Evolutionary conservation across 148 eudicot genomes (phyloP), one percentile per base, ranked within the genome.

Genomic region (Rhododendron ferrugineum): DNA sequence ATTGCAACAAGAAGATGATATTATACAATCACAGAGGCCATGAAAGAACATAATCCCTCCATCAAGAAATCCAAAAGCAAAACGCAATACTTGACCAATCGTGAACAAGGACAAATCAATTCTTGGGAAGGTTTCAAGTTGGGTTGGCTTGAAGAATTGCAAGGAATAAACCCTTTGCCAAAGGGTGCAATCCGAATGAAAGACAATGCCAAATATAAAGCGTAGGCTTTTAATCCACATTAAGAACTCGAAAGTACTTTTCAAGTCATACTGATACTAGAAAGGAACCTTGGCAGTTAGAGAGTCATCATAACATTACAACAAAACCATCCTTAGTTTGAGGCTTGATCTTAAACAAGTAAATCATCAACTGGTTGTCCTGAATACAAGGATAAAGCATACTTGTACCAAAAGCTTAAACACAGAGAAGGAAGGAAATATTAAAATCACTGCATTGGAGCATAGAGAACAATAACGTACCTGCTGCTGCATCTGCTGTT

Each of bases 401-500:
- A 13, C 18, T 11, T 78, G 32, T 28, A 47, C 36, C 1, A 13
- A 44, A 49, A 28, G 62, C 83, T 80, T 34, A 44, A 66, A 54
- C 64, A 49, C 11, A 2, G 11, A 4, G n/a, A 9, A 72, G 56
- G 37, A 26, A 7, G 32, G 44, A 81, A 40, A 30, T 3, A 28
- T 32, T 3, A 78, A 76, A 78, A 78, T 7, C 52, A 78, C 28
- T 44, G 30, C 7, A 26, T 47, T 47, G 54, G 5, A 16, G 73
- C 28, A 15, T 26, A 44, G 46, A 72, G 75, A 83, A 40, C 79
- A 81, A 50, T 72, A 30, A 1, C 64, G 10, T 22, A 58, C 64
- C 78, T 74, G 80, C 16, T 83, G 92, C 47, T 85, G 92, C 79
- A 73, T 13, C 46, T 87, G 90, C 46, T 89, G 90, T 52, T 83